phyloP scores from a whole-genome alignment of 371 early-diverging fungal species.

The Mucor mucedo region DNA sequence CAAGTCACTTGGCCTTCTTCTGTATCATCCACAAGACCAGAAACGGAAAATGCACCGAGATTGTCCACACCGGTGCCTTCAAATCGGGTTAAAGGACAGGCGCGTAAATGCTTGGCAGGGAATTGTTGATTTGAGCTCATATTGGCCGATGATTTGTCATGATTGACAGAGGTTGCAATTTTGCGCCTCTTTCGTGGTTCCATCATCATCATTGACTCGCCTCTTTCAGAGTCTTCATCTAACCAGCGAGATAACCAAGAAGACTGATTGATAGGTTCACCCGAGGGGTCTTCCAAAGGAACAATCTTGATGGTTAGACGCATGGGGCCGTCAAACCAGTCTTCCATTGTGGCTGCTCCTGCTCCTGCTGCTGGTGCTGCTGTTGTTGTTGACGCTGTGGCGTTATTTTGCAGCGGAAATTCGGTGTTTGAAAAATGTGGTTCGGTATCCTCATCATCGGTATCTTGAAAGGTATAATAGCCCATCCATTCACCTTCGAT shows the following conservation, averaged over 20 bases:
- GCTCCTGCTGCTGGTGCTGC: too few relatives aligned
- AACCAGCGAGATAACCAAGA: constrained; percentile 38
- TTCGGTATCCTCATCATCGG: constrained; percentile 27
- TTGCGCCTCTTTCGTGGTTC: constrained; percentile 30
- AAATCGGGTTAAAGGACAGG: constrained; percentile 49
- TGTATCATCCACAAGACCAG: constrained; percentile 51
- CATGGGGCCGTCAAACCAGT: constrained; percentile 57
- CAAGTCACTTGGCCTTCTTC: constrained; percentile 55
- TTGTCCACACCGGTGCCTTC: constrained; percentile 54
- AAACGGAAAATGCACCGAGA: constrained; percentile 43
- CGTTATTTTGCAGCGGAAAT: neutral
- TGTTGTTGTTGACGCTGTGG: neutral
- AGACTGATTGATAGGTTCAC: constrained; percentile 22
- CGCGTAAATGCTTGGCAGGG: constrained; percentile 38
- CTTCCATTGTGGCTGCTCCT: constrained; percentile 20
- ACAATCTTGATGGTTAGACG: constrained; percentile 46
- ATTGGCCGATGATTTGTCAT: neutral
- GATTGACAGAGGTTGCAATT: constrained; percentile 7
- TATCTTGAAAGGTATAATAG: constrained; percentile 51
- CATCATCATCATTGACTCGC: neutral
- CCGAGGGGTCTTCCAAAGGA: constrained; percentile 39
- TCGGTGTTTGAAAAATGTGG: too few relatives aligned
- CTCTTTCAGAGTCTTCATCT: constrained; percentile 8
- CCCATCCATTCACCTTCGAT: constrained; percentile 60
- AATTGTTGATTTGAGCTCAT: constrained; percentile 17